Evolutionary conservation across 805 yeast genomes (phyloP).

Genomic region (Candida anglica): DNA sequence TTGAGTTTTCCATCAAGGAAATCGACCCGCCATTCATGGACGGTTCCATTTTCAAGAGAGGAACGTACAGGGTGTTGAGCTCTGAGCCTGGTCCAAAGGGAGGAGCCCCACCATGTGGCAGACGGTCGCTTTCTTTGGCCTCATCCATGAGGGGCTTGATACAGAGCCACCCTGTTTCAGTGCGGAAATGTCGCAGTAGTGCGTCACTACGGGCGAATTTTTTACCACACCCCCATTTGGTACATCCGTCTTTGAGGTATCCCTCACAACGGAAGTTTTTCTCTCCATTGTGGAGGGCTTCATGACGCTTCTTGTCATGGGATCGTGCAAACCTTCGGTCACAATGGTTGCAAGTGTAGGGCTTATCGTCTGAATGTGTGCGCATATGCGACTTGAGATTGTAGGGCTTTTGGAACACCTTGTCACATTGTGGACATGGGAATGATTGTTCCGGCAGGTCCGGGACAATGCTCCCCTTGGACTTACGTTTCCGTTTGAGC

Average conservation of each 20-base stretch:
- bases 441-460: slow-evolving; percentile 11
- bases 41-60: too few relatives aligned
- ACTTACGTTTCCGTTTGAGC: slow-evolving; percentile 22
- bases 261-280: slow-evolving; percentile 70
- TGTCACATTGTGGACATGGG: slow-evolving; percentile 42
- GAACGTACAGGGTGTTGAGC: too few relatives aligned
- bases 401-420: slow-evolving; percentile 45
- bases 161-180: slow-evolving; percentile 72
- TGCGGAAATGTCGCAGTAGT: slow-evolving; percentile 67
- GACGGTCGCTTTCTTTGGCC: slow-evolving; percentile 38
- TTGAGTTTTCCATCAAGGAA: slow-evolving; percentile 1
- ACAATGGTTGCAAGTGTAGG: slow-evolving; percentile 63
- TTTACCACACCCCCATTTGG: slow-evolving; percentile 74
- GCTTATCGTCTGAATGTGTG: slow-evolving; percentile 63
- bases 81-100: too few relatives aligned
- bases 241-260: slow-evolving; percentile 48
- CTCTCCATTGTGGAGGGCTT: slow-evolving; percentile 67
- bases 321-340: slow-evolving; percentile 69
- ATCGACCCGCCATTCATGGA: background rate
- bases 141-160: slow-evolving; percentile 63
- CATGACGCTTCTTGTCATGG: slow-evolving; percentile 76
- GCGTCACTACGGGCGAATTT: slow-evolving; percentile 78
- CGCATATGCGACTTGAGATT: slow-evolving; percentile 48
- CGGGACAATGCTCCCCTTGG: slow-evolving; percentile 1
- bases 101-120: too few relatives aligned